Base-by-base conservation (phyloP, 805 yeast genomes). In the Kregervanrija delftensis region DNA sequence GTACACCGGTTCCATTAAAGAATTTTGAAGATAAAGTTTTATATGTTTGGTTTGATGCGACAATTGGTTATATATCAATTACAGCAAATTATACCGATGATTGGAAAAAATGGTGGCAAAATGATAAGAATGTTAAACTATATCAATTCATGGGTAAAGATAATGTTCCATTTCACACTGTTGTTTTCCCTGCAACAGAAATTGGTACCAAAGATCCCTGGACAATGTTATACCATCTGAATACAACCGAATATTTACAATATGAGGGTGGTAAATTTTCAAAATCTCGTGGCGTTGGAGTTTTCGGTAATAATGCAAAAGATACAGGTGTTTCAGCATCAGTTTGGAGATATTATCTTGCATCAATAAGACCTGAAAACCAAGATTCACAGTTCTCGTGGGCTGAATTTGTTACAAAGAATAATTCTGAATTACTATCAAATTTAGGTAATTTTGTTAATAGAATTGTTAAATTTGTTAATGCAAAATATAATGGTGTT, bases 61-160 rank as follows among this genome's bases (percentile, higher is more conserved):
- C 96, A 41, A 93, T 93, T 55, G 99, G 99, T 38, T 93, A 93
- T 64, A 81, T 90, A 47, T 88, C 97, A 41, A 93, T 93, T 60
- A 93, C 99, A 30, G 97, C 98, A 22, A 85, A 84, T 64, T 95
- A 91, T 68, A 81, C 88, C 13, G 69, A 69, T 38, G 76, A 74
- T 43, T 91, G 98, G 98, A 69, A 75, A 57, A 62, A 78, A 55
- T 91, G 99, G 99, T 93, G 99, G 99, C 79, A 78, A 57, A 73
- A 85, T 60, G 95, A 96, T n/a, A 88, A 89, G 43, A 64, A 89
- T 50, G 96, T 93, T 51, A 68, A 85, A 53, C 72, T 93, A 54
- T 88, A 86, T 65, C 99, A 93, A 72, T 93, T 93, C 66, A 93
- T 93, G 99, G 99, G 99, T 67, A 93, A 93, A 66, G 99, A 93